Base-by-base conservation (phyloP, 495 filamentous ascomycete genomes). In the Aspergillus sclerotioniger region DNA sequence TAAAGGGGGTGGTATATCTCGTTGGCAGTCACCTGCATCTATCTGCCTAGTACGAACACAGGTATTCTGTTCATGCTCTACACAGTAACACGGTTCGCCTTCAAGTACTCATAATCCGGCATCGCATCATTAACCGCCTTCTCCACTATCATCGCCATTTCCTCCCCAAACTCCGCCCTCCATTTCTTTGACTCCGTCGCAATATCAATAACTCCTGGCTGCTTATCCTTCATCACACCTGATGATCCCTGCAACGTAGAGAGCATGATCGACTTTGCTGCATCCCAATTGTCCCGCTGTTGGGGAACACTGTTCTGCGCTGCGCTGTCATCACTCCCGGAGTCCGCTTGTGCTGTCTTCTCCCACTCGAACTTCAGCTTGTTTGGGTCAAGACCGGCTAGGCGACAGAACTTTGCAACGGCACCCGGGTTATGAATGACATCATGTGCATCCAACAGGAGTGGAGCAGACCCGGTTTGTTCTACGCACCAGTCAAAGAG, bases 21-120 rank as follows among this genome's bases (percentile, higher is more conserved):
- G 25, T 25, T 25, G 2, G 25, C n/a, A 25, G 25, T 25, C 5
- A 25, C 2, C 25, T 25, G 25, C 5, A 25, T 5, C 25, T 25
- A 25, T 25, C 25, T 25, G 9, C 33, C 3, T 2, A 35, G 33
- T 35, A 35, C 25, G 5, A 5, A 5, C 5, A 2, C 9, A 4
- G 9, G 9, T 8, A 9, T 35, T 13, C 9, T 13, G 9, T 8
- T 8, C 9, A 9, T 10, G 8, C 33, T 35, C 7, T 35, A 35
- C 2, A 35, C 13, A 35, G 33, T 35, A 3, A 48, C 35, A 15
- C 59, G 49, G 33, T 17, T 53, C 25, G 54, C 61, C 51, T 59
- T 65, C 25, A 79, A 58, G 60, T 67, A 72, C 47, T 74, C 66
- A 63, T 76, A 79, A 59, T 79, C 74, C 8, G 61, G 57, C 74